Evolutionary conservation across 2,329 filamentous ascomycete species (phyloP).

Genomic region (Harringtonia lauricola): DNA sequence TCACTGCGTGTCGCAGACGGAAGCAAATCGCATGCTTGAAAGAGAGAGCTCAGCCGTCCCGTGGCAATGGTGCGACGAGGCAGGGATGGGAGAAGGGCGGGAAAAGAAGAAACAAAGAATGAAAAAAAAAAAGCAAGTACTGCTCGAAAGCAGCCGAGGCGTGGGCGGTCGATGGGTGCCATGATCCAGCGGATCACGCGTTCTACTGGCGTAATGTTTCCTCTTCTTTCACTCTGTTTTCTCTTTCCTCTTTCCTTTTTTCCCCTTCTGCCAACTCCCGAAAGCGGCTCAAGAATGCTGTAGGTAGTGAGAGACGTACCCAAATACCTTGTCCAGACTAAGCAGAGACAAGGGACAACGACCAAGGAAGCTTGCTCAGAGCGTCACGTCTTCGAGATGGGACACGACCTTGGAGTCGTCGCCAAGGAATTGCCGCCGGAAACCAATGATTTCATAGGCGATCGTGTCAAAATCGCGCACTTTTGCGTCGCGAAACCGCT

Average conservation of each 20-base stretch:
- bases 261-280: neutral
- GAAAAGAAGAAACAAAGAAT: no score
- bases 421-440: slow-evolving; percentile 51
- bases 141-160: no score
- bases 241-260: neutral
- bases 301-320: neutral
- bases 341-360: neutral
- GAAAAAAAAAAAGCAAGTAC: no score
- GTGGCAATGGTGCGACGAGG: no score
- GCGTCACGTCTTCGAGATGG: slow-evolving; percentile 24
- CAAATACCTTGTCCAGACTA: neutral
- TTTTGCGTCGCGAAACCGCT: slow-evolving; percentile 45
- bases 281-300: neutral
- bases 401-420: slow-evolving; percentile 51
- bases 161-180: no score
- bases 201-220: neutral
- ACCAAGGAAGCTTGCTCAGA: slow-evolving; percentile 1
- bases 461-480: slow-evolving; percentile 57
- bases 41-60: no score
- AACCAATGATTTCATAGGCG: slow-evolving; percentile 55
- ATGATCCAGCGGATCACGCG: no score
- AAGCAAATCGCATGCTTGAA: no score
- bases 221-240: neutral
- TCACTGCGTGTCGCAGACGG: no score
- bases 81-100: no score